These are phyloP conservation scores for Ustulina deusta DNA, from an alignment of 2,329 filamentous ascomycete species.

Conservation along the genomic window DNA sequence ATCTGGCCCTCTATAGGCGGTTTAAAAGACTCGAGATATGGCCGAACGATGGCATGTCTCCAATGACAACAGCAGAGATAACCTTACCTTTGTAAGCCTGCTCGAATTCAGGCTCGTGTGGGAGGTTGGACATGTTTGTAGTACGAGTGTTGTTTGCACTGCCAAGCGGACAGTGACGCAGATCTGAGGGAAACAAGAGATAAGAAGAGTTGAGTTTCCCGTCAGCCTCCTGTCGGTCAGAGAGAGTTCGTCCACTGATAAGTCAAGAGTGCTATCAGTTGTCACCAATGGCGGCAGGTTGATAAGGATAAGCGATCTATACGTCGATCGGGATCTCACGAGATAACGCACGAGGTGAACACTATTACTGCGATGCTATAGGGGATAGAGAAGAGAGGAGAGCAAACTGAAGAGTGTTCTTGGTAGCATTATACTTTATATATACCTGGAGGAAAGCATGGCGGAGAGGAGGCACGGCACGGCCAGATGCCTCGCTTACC, in stretches of 20 bases:
- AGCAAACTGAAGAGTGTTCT: conserved; percentile 3
- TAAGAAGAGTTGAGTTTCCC: conserved; percentile 13
- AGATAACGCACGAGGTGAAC: not conserved
- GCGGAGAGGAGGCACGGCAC: not conserved
- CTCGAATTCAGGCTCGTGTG: conserved; percentile 95
- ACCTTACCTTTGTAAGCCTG: conserved; percentile 92
- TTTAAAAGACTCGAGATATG: not conserved
- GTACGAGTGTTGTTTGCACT: conserved; percentile 3
- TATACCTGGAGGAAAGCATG: conserved; percentile 19
- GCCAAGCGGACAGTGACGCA: not conserved
- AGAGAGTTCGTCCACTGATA: conserved; percentile 23
- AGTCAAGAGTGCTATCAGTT: conserved; percentile 10
- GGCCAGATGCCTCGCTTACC: conserved; percentile 11
- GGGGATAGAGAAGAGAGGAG: not conserved
- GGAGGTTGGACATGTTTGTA: conserved; percentile 79
- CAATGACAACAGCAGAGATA: conserved; percentile 41
- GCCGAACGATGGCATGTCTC: conserved; percentile 21
- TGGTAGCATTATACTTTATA: conserved; percentile 20
- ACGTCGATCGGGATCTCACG: conserved; percentile 8
- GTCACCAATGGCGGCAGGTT: conserved; percentile 23
- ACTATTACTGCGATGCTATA: conserved; percentile 22
- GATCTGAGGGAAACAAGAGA: not conserved
- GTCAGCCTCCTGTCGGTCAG: conserved; percentile 1
- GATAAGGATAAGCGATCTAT: conserved; percentile 14
- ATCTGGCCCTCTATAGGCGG: not conserved